Evolutionary conservation across 2,329 filamentous ascomycete species (phyloP), one percentile per base, ranked within the genome.

Genomic region (Dothidotthia symphoricarpi): DNA sequence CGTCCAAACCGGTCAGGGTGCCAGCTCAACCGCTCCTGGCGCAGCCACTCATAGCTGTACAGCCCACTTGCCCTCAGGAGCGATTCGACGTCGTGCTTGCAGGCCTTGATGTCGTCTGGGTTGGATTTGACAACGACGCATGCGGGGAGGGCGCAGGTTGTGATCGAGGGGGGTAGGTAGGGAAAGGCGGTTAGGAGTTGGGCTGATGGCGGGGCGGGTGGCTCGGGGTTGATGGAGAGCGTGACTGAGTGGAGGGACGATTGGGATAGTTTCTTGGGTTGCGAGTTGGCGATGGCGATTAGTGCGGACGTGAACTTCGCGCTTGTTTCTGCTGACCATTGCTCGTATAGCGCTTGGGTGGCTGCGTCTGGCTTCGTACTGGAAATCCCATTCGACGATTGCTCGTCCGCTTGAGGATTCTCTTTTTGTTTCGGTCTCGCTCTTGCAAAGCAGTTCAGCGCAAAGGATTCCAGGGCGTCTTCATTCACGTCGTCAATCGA

Each of bases 1-100:
- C 62, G 30, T 10, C 61, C 63, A 42, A 67, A 67, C 6, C 61
- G 53, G 47, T 67, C 63, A 0, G 62, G 63, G 55, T 67, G 63
- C 63, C 63, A 67, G 10, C 59, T 36, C 16, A 67, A 34, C 7
- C 63, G 28, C 43, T 67, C 63, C 39, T 65, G 59, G 12, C 57
- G 24, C 26, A 67, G 28, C 59, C 61, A 67, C 36, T 65, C 63
- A 33, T 59, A 59, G 29, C 59, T 61, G 35, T 67, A 67, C 19
- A 53, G 12, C 4, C 61, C 63, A 9, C 58, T 63, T 4, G 58
- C 62, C 3, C 59, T 41, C 10, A 65, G 36, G 6, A 65, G 28
- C 4, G 33, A 39, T 35, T 65, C 63, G 1, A 67, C 54, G 15
- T 67, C 63, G 27, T 67, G 63, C 32, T 53, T 57, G 34, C 63